A percentile compares a stretch with the other conserved stretches of the same genome.
Evolutionary conservation across 1,284 basidiomycete species (phyloP).

Genomic region (Marasmius fiardii): DNA sequence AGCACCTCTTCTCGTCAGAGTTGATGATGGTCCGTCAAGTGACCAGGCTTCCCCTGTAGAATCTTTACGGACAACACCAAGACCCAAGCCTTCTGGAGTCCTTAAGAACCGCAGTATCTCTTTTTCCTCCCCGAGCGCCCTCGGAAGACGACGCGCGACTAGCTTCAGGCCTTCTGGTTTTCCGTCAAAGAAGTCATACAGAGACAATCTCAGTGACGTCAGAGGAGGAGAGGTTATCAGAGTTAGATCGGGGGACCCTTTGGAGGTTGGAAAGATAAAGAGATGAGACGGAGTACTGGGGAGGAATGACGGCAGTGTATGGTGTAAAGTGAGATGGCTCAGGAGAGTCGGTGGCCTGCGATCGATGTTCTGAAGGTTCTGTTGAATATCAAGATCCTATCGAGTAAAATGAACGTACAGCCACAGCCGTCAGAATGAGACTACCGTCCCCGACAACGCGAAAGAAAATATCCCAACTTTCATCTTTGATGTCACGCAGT

Average conservation of each 20-base stretch:
- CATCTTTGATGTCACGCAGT: conserved; percentile 58
- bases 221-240: conserved; percentile 62
- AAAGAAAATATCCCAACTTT: conserved; percentile 77
- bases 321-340: conserved; percentile 70
- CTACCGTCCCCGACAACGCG: conserved; percentile 72
- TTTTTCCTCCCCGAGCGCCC: conserved; percentile 43
- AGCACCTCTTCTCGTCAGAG: conserved; percentile 37
- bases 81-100: conserved; percentile 71
- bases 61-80: conserved; percentile 57
- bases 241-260: conserved; percentile 40
- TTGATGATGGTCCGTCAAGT: conserved; percentile 40
- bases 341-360: conserved; percentile 85
- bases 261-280: conserved; percentile 49
- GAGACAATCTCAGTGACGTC: conserved; percentile 51
- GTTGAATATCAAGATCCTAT: conserved; percentile 7
- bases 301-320: conserved; percentile 49
- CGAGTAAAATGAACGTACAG: conserved; percentile 45
- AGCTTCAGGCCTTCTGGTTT: conserved; percentile 46
- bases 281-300: conserved; percentile 44
- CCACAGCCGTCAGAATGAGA: conserved; percentile 67
- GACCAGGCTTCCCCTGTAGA: conserved; percentile 63
- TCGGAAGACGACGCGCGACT: conserved; percentile 34
- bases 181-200: conserved; percentile 59
- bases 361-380: conserved; percentile 69
- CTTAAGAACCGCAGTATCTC: conserved; percentile 61